These are phyloP conservation scores for Tylopilus orsonianus DNA, from an alignment of 1,284 basidiomycete genomes.

Conservation along the genomic window DNA sequence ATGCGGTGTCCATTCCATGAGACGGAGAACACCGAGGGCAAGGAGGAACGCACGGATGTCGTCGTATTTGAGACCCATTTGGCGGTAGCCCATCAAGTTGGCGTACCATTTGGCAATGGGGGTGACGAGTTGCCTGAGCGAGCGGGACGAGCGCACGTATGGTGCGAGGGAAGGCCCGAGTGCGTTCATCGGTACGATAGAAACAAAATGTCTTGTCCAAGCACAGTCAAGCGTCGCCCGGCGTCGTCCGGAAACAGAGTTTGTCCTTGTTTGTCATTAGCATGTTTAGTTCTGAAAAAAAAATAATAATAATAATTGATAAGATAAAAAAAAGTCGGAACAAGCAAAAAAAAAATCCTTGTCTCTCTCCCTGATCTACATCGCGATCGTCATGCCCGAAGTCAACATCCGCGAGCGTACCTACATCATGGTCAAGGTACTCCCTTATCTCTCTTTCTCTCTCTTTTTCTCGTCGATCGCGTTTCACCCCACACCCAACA, in stretches of 20 bases:
- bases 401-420: conserved; percentile 59
- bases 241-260: conserved; percentile 26
- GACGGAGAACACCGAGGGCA: conserved; percentile 3
- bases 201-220: too few relatives aligned
- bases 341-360: conserved; percentile 20
- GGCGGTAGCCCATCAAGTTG: conserved; percentile 80
- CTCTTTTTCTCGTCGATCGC: too few relatives aligned
- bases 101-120: conserved; percentile 88
- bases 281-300: too few relatives aligned
- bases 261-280: conserved; percentile 36
- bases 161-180: conserved; percentile 80
- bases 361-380: conserved; percentile 12
- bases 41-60: conserved; percentile 73
- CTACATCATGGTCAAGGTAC: conserved; percentile 89
- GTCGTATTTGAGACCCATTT: conserved; percentile 92
- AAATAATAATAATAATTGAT: conserved; percentile 16
- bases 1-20: too few relatives aligned
- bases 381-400: conserved; percentile 41
- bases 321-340: conserved; percentile 21
- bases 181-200: conserved; percentile 50
- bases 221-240: too few relatives aligned
- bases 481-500: not conserved
- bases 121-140: conserved; percentile 66
- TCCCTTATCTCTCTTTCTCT: not conserved
- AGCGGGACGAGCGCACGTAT: conserved; percentile 69